Conservation (phyloP, 176 grass and related monocot species). For the Triticum turgidum region DNA sequence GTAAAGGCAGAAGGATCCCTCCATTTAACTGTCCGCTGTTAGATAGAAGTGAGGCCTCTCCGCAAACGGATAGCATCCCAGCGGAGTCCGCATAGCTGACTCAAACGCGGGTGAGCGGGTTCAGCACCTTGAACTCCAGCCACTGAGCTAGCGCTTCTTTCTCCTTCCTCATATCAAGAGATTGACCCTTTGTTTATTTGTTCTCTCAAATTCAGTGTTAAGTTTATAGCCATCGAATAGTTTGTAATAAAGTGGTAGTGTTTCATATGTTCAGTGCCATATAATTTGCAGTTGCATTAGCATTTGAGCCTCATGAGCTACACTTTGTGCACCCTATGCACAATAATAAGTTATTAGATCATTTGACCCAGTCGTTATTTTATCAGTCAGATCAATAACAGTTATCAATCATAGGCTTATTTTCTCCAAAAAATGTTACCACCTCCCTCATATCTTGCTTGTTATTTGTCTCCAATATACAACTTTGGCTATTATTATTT, state of each 20-base stretch:
- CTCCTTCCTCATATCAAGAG: constrained; percentile 7
- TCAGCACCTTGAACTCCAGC: not conserved
- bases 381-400: not conserved
- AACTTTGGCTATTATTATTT: not conserved
- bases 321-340: not conserved
- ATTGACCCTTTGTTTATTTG: not conserved
- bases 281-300: not conserved
- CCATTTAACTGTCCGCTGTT: not conserved
- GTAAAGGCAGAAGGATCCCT: not conserved
- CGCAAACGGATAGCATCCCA: not conserved
- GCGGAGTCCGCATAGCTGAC: not conserved
- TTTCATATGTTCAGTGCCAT: not conserved
- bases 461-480: not conserved
- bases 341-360: not conserved
- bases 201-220: not conserved
- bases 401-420: not conserved
- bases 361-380: not conserved
- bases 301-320: not conserved
- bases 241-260: not conserved
- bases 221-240: not conserved
- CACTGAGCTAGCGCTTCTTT: not conserved
- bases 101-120: not conserved
- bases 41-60: not conserved
- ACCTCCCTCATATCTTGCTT: not conserved
- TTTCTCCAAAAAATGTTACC: not conserved